Conservation (phyloP, 78 protist genomes). For the Dictyostelium discoideum region dicty_2.7 NC_007089.4:2064001-2064500, state of each 20-base stretch:
- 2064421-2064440: conserved; percentile 22
- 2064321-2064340: conserved; percentile 11
- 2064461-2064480: conserved; percentile 12
- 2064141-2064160: not conserved
- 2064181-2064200: not conserved
- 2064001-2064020: not conserved
- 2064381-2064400: not conserved
- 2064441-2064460: not conserved
- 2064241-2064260: conserved; percentile 8
- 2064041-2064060: not conserved
- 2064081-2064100: conserved; percentile 73
- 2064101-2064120: not conserved
- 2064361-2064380: not conserved
- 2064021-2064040: not conserved
- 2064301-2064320: conserved; percentile 20
- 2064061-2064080: conserved; percentile 27
- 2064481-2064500: conserved; percentile 25
- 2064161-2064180: not conserved
- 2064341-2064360: not conserved
- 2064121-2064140: not conserved
- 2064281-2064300: conserved; percentile 23
- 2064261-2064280: not conserved
- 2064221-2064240: not conserved
- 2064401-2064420: not conserved
- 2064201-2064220: not conserved